phyloP scores from a whole-genome alignment of 139 green algal genomes.

The Chlorella sp. region DNA sequence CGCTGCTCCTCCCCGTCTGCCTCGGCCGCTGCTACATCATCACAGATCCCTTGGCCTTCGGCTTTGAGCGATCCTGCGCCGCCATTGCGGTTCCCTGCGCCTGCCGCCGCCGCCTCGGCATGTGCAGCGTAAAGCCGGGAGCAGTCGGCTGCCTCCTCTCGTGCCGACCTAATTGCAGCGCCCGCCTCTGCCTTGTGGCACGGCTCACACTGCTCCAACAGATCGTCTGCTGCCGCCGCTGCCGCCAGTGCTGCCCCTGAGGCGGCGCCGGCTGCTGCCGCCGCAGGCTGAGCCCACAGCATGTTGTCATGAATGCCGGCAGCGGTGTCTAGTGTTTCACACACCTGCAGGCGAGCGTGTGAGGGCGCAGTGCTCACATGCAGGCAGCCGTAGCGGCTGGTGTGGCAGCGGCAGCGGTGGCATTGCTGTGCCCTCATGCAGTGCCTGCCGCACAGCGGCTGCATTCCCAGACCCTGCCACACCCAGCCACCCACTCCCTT shows the following conservation, averaged over 20 bases:
- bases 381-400: not conserved
- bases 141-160: slow-evolving; percentile 10
- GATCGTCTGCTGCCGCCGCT: not conserved
- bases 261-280: not conserved
- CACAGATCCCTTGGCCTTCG: not conserved
- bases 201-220: slow-evolving; percentile 10
- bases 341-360: slow-evolving; percentile 1
- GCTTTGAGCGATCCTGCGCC: no score
- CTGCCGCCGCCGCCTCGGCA: no score
- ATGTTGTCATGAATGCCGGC: slow-evolving; percentile 20
- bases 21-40: not conserved
- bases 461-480: not conserved
- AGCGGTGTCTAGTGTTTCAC: slow-evolving; percentile 41
- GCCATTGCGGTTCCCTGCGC: no score
- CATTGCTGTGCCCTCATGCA: not conserved
- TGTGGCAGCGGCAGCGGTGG: not conserved
- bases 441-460: not conserved
- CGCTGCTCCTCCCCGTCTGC: not conserved
- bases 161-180: not conserved
- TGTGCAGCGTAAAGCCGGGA: not conserved
- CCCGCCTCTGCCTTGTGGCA: slow-evolving; percentile 3
- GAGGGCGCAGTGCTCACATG: no score
- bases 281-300: slow-evolving; percentile 27
- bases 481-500: not conserved
- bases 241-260: not conserved